Conservation (phyloP, 179 eudicot genomes). For the Beta macrorhiza region DNA sequence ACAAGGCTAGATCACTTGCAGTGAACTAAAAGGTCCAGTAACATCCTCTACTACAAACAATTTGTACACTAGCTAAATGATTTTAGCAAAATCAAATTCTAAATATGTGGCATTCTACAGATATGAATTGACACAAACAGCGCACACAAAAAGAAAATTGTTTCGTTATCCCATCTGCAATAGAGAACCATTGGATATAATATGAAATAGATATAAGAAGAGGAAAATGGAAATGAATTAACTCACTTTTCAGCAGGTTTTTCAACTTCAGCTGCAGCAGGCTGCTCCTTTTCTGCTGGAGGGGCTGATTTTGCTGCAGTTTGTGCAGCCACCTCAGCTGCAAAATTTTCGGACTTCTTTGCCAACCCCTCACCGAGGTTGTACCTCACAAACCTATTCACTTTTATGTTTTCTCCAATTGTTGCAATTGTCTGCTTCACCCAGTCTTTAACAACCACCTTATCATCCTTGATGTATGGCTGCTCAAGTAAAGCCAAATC, state of each 20-base stretch:
- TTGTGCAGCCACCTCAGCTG: conserved; percentile 98
- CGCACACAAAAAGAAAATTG: neutral
- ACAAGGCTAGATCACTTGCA: neutral
- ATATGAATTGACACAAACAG: neutral
- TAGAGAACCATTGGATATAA: neutral
- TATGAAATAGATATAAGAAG: neutral
- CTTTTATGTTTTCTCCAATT: conserved; percentile 90
- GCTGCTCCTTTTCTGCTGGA: conserved; percentile 46
- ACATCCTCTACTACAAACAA: neutral
- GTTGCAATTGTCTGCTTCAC: conserved; percentile 93
- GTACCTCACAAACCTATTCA: conserved; percentile 70
- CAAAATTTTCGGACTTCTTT: conserved; percentile 87
- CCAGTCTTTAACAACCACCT: conserved; percentile 75
- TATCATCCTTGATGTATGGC: conserved; percentile 88
- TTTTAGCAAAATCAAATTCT: neutral
- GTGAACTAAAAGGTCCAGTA: neutral
- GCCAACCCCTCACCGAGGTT: conserved; percentile 93
- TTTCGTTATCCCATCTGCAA: neutral
- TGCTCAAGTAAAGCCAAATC: conserved; percentile 93
- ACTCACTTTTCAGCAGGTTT: conserved; percentile 67
- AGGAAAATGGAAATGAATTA: neutral
- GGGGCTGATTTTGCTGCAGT: conserved; percentile 64
- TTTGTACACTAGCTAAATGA: neutral
- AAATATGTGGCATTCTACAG: neutral
- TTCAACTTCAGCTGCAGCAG: conserved; percentile 52